Percentiles rank a stretch among this genome's conserved stretches.
Conservation (phyloP, 305 asterid genomes). For the Rubia peregrina region DNA sequence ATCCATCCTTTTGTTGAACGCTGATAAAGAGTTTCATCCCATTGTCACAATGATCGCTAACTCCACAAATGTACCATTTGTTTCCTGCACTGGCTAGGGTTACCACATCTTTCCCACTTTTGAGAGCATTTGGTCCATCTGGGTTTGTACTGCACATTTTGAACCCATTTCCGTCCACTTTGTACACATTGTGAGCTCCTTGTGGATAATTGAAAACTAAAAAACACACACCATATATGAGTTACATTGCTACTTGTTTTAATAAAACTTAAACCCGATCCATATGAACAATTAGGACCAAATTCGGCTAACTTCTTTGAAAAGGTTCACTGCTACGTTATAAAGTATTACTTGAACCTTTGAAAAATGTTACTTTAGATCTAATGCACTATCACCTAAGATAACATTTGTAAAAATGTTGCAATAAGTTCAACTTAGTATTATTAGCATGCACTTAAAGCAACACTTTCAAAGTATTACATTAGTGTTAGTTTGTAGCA, state of each 20-base stretch:
- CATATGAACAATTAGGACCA: too few relatives aligned
- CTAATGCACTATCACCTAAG: too few relatives aligned
- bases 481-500: too few relatives aligned
- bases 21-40: conserved; percentile 28
- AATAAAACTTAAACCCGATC: too few relatives aligned
- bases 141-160: not conserved
- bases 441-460: too few relatives aligned
- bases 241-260: not conserved
- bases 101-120: conserved; percentile 23
- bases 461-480: too few relatives aligned
- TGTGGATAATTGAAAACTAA: not conserved
- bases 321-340: too few relatives aligned
- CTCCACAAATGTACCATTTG: conserved; percentile 32
- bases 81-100: conserved; percentile 22
- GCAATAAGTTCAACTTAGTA: too few relatives aligned
- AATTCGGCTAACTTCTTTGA: too few relatives aligned
- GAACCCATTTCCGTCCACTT: conserved; percentile 3
- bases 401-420: too few relatives aligned
- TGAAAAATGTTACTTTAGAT: too few relatives aligned
- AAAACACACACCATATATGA: not conserved
- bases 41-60: conserved; percentile 13
- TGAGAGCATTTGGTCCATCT: conserved; percentile 3
- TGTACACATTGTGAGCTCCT: not conserved
- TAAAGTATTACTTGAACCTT: too few relatives aligned
- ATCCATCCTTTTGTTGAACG: conserved; percentile 10